Evolutionary conservation across 345 rosid genomes (phyloP), one percentile per base, ranked within the genome.

Genomic region (Gossypium stocksii): DNA sequence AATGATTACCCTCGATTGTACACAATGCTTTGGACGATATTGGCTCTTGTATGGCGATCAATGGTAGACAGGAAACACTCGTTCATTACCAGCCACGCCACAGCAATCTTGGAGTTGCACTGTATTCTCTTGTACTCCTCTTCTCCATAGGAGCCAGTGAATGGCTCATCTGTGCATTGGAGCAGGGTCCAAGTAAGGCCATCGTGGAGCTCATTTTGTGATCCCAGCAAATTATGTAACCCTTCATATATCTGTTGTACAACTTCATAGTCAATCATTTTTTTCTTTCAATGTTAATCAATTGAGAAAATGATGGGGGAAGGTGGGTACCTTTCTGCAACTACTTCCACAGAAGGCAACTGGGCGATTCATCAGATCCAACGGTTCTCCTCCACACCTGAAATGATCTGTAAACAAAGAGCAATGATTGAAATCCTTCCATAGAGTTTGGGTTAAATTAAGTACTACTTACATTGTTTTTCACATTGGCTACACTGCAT

Each of bases 261-360:
- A 53, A 76, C 10, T n/a, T 44, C 20, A 29, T 53, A 7, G 25
- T 66, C 56, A 56, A 38, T 67, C 16, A 17, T 17, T 68, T 9
- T 68, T 46, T 16, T 45, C 41, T 34, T 34, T 34, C 41, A 34
- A 45, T 56, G 13, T 57, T 22, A 23, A 58, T 12, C 27, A 34
- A 9, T 34, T 14, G 25, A 70, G 11, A 48, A 67, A 22, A 46
- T 1, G 6, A 67, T 48, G 41, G 14, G 2, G 41, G 4, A 27
- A 7, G 13, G 19, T 20, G 14, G 51, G 15, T 79, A 83, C 85
- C 79, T 63, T 22, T 12, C 9, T 65, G 53, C 85, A 83, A 19
- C 9, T 53, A 9, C 2, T 3, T 3, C 79, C 74, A 23, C 85
- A 83, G 66, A 53, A 16, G 5, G 57, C 16, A 29, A 9, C 1